Evolutionary conservation across 2,329 filamentous ascomycete genomes (phyloP).

Genomic region (Sarocladiaceae sp.): DNA sequence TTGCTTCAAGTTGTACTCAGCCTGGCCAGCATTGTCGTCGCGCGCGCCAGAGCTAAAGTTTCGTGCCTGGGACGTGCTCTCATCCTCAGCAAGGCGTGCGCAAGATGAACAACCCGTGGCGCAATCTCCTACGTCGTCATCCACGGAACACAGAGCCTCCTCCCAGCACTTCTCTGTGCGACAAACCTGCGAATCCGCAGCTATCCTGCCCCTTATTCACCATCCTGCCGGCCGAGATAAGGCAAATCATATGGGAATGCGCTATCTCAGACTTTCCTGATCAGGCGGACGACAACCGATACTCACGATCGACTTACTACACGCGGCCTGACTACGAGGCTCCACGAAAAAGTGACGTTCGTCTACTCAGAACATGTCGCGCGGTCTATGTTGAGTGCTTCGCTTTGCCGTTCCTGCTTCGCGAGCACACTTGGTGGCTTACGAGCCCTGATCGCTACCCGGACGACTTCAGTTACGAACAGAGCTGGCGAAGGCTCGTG

Average conservation of each 20-base stretch:
- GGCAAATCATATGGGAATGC: constrained; percentile 40
- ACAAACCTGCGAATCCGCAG: neutral
- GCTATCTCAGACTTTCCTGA: constrained; percentile 35
- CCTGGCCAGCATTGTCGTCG: too few species aligned
- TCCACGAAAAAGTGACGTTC: constrained; percentile 28
- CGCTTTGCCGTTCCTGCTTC: constrained; percentile 35
- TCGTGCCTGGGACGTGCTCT: too few species aligned
- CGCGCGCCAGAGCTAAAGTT: too few species aligned
- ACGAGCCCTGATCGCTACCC: constrained; percentile 19
- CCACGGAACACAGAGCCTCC: too few species aligned
- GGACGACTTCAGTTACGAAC: neutral
- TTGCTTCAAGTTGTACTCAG: too few species aligned
- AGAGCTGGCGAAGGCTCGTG: neutral
- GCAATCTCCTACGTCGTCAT: too few species aligned
- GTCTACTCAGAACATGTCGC: constrained; percentile 38
- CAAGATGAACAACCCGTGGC: too few species aligned
- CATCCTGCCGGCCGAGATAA: constrained; percentile 42
- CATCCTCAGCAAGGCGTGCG: too few species aligned
- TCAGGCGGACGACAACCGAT: constrained; percentile 18
- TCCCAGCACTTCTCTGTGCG: neutral
- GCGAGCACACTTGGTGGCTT: constrained; percentile 36
- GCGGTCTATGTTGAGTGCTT: constrained; percentile 36
- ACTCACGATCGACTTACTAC: constrained; percentile 29
- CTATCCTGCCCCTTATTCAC: constrained; percentile 25
- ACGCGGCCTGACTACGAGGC: constrained; percentile 36